A percentile compares a stretch with the other conserved stretches of the same genome.
Conservation (phyloP, 768 basidiomycete species). For the Mrakia hoshinonis region DNA sequence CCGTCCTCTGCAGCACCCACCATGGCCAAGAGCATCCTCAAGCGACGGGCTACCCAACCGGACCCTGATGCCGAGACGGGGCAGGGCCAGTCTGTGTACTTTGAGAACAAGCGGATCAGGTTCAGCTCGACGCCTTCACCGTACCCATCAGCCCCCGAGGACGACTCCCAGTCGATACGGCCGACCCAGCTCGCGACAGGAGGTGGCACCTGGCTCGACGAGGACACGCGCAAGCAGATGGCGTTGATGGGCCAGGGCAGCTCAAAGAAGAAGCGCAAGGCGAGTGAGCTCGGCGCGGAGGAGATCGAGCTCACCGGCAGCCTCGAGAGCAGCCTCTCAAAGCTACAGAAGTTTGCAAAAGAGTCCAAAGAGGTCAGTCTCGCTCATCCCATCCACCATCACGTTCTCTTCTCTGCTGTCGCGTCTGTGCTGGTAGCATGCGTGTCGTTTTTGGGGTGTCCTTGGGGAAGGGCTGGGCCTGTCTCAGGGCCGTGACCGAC, state of each 20-base stretch:
- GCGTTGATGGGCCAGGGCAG: not conserved
- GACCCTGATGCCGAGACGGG: not conserved
- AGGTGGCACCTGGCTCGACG: not conserved
- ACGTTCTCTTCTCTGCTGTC: too few relatives aligned
- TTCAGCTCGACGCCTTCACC: too few relatives aligned
- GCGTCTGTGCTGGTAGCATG: too few relatives aligned
- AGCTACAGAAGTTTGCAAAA: not conserved
- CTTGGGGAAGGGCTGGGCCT: too few relatives aligned
- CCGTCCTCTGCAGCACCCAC: not conserved
- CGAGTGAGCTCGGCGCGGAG: not conserved
- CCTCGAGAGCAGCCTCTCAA: not conserved
- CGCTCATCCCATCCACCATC: too few relatives aligned
- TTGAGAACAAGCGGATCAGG: not conserved
- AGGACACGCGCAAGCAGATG: slow-evolving; percentile 13
- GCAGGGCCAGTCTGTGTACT: too few relatives aligned
- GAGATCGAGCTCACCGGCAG: not conserved
- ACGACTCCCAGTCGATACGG: too few relatives aligned
- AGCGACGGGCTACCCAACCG: not conserved
- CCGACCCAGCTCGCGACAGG: not conserved
- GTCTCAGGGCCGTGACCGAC: too few relatives aligned
- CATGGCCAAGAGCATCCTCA: not conserved
- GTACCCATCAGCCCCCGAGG: too few relatives aligned
- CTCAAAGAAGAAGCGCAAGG: not conserved
- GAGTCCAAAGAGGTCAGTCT: slow-evolving; percentile 5
- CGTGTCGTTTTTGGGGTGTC: too few relatives aligned